Conservation (phyloP, 2,329 filamentous ascomycete genomes). For the Alternaria triticina region DNA sequence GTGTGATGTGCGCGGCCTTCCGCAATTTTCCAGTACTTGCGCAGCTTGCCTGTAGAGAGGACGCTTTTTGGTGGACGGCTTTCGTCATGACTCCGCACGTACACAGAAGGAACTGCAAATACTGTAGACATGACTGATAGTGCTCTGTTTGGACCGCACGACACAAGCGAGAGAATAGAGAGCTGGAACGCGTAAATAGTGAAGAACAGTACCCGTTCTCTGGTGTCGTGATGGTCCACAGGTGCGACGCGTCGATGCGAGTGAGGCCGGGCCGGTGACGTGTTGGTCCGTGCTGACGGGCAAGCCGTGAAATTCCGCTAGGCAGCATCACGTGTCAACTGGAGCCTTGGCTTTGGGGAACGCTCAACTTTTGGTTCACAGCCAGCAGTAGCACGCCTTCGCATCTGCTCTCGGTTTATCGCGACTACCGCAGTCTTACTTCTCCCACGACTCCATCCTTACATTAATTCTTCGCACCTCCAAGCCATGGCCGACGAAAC, state of each 20-base stretch:
- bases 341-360: not conserved
- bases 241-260: not conserved
- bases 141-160: not conserved
- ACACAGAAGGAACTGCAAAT: not conserved
- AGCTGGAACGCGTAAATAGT: not conserved
- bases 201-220: not conserved
- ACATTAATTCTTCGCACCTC: not conserved
- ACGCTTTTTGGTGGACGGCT: not conserved
- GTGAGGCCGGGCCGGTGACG: too few relatives aligned
- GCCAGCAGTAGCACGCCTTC: not conserved
- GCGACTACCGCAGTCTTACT: not conserved
- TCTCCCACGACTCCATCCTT: not conserved
- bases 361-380: not conserved
- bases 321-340: not conserved
- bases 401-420: not conserved
- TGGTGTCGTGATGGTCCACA: not conserved
- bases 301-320: not conserved
- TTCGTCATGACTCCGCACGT: not conserved
- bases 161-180: not conserved
- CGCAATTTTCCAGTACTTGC: not conserved
- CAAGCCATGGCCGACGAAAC: not conserved
- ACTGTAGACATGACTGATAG: not conserved
- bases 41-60: not conserved
- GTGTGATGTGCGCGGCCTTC: not conserved
- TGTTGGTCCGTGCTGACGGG: not conserved